These are phyloP conservation scores for Farysia itapuensis DNA, from an alignment of 1,284 basidiomycete genomes.

Conservation along the genomic window DNA sequence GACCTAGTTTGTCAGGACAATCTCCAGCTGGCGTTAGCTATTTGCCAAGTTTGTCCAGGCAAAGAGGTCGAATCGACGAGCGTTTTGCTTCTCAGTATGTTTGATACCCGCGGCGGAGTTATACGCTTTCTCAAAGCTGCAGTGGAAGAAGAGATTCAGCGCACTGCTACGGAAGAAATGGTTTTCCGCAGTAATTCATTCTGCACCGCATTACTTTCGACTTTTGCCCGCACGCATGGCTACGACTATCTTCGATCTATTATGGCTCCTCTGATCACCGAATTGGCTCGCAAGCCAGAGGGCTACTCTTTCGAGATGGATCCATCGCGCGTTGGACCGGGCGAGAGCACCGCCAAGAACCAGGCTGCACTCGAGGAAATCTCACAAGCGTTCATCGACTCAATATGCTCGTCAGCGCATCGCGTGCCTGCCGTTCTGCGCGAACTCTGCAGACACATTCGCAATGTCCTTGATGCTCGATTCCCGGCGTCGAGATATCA, in stretches of 20 bases:
- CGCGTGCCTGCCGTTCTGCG: slow-evolving; percentile 53
- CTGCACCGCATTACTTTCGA: slow-evolving; percentile 48
- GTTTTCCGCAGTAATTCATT: slow-evolving; percentile 57
- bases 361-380: slow-evolving; percentile 50
- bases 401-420: slow-evolving; percentile 52
- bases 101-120: slow-evolving; percentile 51
- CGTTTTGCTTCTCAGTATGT: slow-evolving; percentile 46
- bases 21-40: slow-evolving; percentile 48
- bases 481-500: slow-evolving; percentile 54
- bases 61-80: slow-evolving; percentile 46
- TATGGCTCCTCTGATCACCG: slow-evolving; percentile 50
- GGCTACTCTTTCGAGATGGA: slow-evolving; percentile 56
- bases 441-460: slow-evolving; percentile 55
- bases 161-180: slow-evolving; percentile 50
- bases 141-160: slow-evolving; percentile 48
- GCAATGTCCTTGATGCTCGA: slow-evolving; percentile 43
- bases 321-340: slow-evolving; percentile 37
- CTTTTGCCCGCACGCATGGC: slow-evolving; percentile 51
- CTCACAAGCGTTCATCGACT: slow-evolving; percentile 52
- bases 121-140: slow-evolving; percentile 49
- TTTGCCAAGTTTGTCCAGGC: slow-evolving; percentile 45
- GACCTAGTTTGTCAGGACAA: slow-evolving; percentile 47
- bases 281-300: slow-evolving; percentile 46
- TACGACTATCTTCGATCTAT: slow-evolving; percentile 55
- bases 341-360: slow-evolving; percentile 44